Conservation (phyloP, 1,284 basidiomycete species). For the Xerocomus minutiporus region DNA sequence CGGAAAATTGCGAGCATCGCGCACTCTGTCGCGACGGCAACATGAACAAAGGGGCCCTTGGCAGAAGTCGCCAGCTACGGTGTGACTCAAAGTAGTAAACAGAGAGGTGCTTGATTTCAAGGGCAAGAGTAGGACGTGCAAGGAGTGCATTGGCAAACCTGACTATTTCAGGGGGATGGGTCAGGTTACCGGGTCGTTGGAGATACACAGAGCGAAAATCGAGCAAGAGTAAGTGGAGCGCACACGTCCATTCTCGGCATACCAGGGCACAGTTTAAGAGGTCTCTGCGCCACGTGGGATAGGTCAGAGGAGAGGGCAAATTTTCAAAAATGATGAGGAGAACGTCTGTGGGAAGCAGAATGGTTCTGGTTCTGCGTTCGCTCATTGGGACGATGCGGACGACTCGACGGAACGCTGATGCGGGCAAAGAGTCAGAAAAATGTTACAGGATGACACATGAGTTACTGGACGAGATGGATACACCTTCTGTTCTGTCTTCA, state of each 20-base stretch:
- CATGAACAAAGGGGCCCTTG: not conserved
- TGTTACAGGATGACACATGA: too few species aligned
- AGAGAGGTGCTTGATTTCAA: slow-evolving; percentile 10
- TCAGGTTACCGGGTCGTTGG: too few species aligned
- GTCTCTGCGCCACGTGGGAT: slow-evolving; percentile 3
- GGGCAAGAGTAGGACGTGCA: not conserved
- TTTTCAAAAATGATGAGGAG: slow-evolving; percentile 6
- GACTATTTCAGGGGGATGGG: slow-evolving; percentile 1
- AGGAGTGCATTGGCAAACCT: slow-evolving; percentile 2
- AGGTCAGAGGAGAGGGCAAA: slow-evolving; percentile 28
- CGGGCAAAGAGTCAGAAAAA: too few species aligned
- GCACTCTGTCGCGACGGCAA: not conserved
- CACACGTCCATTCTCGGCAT: slow-evolving; percentile 10
- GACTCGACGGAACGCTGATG: slow-evolving; percentile 1
- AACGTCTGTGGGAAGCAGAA: slow-evolving; percentile 8
- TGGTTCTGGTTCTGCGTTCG: not conserved
- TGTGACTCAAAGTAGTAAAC: slow-evolving; percentile 2
- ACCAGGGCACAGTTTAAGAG: slow-evolving; percentile 9
- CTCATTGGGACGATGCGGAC: not conserved
- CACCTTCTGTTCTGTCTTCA: too few species aligned
- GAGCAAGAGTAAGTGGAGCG: slow-evolving; percentile 5
- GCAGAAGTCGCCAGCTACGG: not conserved
- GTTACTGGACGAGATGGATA: too few species aligned
- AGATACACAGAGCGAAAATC: slow-evolving; percentile 2
- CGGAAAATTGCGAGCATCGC: not conserved